Conservation (phyloP, 1,284 basidiomycete genomes). For the Hypsizygus ulmarius region DNA sequence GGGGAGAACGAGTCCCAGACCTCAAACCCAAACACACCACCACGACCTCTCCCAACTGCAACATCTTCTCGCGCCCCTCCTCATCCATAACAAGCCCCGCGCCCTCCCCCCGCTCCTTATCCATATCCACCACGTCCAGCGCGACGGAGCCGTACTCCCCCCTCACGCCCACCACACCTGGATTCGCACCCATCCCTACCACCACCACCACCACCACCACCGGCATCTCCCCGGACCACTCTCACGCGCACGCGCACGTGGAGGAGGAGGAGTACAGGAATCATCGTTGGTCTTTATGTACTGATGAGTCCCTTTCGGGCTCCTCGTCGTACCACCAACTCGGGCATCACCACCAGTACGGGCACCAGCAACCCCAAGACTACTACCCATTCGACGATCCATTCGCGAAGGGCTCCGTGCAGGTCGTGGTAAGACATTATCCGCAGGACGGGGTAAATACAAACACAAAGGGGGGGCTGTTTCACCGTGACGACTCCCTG, state of each 20-base stretch:
- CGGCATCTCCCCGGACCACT: no score
- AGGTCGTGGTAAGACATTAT: constrained; percentile 14
- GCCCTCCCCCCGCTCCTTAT: constrained; percentile 11
- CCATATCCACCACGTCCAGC: constrained; percentile 9
- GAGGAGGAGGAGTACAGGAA: no score
- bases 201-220: no score
- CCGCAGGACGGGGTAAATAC: not conserved
- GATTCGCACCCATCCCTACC: not conserved
- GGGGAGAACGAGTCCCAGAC: no score
- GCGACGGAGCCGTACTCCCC: constrained; percentile 5
- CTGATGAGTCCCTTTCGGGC: constrained; percentile 16
- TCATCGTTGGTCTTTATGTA: constrained; percentile 18
- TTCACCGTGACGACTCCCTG: no score
- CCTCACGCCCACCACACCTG: constrained; percentile 9
- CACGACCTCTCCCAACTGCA: not conserved
- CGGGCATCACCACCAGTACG: no score
- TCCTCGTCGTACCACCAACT: no score
- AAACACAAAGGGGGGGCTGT: no score
- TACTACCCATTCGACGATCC: no score
- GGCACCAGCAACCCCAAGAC: no score
- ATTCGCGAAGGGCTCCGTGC: constrained; percentile 16
- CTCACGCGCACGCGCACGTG: no score
- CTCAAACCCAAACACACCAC: not conserved
- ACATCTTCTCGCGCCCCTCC: constrained; percentile 17
- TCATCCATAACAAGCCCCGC: constrained; percentile 15